These are phyloP conservation scores for Amanita rubescens DNA, from an alignment of 768 basidiomycete species.

Conservation along the genomic window DNA sequence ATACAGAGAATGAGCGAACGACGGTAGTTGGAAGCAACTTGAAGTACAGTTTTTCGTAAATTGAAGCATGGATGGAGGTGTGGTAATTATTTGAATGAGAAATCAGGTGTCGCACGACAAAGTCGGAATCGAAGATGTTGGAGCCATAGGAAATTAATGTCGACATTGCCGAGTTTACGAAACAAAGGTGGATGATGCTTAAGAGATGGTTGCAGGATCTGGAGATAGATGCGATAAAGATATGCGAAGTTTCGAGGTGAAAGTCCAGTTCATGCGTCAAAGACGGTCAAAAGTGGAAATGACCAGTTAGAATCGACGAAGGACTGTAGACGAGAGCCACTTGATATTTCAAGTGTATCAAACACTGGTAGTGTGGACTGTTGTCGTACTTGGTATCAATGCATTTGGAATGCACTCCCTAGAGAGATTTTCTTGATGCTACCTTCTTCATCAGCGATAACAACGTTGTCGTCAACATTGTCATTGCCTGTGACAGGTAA, in stretches of 20 bases:
- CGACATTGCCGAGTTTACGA: slow-evolving; percentile 1
- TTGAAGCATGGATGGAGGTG: neutral
- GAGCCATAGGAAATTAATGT: neutral
- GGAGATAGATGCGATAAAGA: slow-evolving; percentile 5
- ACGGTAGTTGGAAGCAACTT: neutral
- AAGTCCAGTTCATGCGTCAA: neutral
- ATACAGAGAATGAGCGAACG: slow-evolving; percentile 4
- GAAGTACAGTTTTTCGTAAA: neutral
- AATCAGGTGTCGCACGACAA: neutral
- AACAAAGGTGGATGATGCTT: neutral
- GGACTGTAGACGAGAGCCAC: neutral
- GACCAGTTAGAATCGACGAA: neutral
- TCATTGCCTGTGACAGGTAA: slow-evolving; percentile 29
- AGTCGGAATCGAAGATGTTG: neutral
- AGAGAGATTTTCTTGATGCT: slow-evolving; percentile 27
- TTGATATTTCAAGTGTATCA: neutral
- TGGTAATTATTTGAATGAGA: slow-evolving; percentile 4
- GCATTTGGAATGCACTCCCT: slow-evolving; percentile 70
- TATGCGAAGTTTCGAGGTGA: neutral
- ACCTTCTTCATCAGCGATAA: slow-evolving; percentile 11
- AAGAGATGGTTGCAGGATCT: slow-evolving; percentile 6
- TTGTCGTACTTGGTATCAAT: slow-evolving; percentile 21
- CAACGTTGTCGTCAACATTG: slow-evolving; percentile 25
- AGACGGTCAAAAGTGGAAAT: neutral
- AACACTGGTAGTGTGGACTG: neutral